A percentile compares a stretch with the other conserved stretches of the same genome.
Conservation (phyloP, 345 rosid species). For the Salix viminalis region DNA sequence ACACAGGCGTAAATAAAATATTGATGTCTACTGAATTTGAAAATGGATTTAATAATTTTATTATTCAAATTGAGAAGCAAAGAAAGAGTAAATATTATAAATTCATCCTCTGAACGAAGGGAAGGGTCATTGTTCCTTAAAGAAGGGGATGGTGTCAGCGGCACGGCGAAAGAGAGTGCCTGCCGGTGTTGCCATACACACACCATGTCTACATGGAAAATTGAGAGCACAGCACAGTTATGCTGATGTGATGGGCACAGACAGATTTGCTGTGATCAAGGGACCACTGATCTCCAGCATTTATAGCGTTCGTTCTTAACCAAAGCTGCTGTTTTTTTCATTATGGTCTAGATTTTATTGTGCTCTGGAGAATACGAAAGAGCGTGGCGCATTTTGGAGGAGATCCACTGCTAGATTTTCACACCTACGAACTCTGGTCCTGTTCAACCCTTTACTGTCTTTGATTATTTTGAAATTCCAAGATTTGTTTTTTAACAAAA, state of each 20-base stretch:
- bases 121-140: constrained; percentile 11
- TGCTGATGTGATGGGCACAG: constrained; percentile 16
- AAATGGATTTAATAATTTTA: no score
- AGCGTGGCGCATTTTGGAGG: background rate
- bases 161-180: background rate
- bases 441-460: background rate
- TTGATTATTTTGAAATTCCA: background rate
- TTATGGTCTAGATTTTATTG: background rate
- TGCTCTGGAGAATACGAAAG: background rate
- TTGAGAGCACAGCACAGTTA: background rate
- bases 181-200: background rate
- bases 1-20: no score
- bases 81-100: no score
- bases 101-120: background rate
- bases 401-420: background rate
- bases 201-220: constrained; percentile 4
- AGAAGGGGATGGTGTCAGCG: constrained; percentile 14
- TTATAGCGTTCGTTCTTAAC: constrained; percentile 22
- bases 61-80: no score
- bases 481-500: no score
- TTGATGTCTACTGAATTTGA: no score
- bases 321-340: constrained; percentile 13
- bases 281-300: constrained; percentile 21
- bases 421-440: background rate
- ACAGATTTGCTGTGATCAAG: background rate